Evolutionary conservation across 2,329 filamentous ascomycete genomes (phyloP).

Genomic region (Fusarium liriodendri): DNA sequence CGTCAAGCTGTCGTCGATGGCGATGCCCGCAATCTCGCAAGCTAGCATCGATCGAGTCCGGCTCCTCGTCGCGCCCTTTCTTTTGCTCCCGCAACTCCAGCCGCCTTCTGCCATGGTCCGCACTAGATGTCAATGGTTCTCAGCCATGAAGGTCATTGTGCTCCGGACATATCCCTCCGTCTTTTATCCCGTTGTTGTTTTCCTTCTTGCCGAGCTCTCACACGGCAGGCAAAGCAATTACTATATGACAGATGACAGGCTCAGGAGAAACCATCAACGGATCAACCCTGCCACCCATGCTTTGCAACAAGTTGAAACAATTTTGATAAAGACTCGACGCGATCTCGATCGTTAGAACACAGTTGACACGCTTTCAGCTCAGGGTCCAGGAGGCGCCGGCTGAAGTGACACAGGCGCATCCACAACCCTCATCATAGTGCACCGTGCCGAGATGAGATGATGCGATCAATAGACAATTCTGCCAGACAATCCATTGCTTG

Average conservation of each 20-base stretch:
- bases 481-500: background rate
- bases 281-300: background rate
- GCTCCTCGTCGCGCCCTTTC: background rate
- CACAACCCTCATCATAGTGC: background rate
- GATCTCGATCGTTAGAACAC: slow-evolving; percentile 19
- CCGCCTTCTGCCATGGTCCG: background rate
- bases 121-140: background rate
- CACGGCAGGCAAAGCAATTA: background rate
- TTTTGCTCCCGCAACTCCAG: background rate
- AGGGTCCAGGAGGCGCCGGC: background rate
- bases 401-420: background rate
- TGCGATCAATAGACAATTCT: background rate
- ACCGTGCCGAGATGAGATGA: background rate
- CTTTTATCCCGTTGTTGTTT: background rate
- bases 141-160: background rate
- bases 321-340: background rate
- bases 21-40: background rate
- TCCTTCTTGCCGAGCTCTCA: background rate
- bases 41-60: background rate
- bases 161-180: background rate
- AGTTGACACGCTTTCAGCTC: background rate
- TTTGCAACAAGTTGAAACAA: slow-evolving; percentile 17
- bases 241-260: background rate
- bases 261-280: background rate
- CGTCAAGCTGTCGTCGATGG: background rate